Conservation (phyloP, 2,329 filamentous ascomycete genomes). For the Arthroderma uncinatum region DNA sequence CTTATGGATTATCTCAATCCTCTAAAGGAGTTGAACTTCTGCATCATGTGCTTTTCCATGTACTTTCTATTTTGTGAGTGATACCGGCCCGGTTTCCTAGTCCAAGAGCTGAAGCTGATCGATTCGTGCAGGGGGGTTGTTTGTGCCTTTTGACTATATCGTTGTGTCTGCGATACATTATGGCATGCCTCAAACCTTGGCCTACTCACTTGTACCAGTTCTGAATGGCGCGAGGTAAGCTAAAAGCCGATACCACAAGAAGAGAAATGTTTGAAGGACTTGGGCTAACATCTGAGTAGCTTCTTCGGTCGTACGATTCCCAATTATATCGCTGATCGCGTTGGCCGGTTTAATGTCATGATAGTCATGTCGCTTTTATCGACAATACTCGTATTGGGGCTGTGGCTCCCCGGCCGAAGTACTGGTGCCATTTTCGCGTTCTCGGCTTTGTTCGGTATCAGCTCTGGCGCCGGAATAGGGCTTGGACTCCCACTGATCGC, state of each 20-base stretch:
- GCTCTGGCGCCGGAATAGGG: constrained; percentile 1
- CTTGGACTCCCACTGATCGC: not conserved
- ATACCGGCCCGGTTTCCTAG: not conserved
- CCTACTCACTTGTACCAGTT: constrained; percentile 21
- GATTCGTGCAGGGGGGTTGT: constrained; percentile 4
- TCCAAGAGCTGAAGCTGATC: not conserved
- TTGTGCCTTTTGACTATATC: constrained; percentile 14
- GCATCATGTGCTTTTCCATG: constrained; percentile 34
- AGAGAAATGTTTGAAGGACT: not conserved
- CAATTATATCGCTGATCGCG: not conserved
- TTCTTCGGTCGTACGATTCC: constrained; percentile 1
- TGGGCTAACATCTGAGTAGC: not conserved
- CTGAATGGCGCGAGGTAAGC: constrained; percentile 18
- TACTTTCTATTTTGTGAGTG: constrained; percentile 36
- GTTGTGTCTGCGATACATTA: constrained; percentile 16
- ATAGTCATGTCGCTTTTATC: not conserved
- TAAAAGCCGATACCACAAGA: not conserved
- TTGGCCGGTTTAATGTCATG: constrained; percentile 3
- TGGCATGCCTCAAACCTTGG: constrained; percentile 18
- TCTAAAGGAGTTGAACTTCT: constrained; percentile 38
- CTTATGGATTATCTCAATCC: constrained; percentile 38
- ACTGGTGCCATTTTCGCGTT: constrained; percentile 36
- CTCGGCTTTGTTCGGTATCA: not conserved
- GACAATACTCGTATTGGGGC: not conserved
- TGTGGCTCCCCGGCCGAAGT: constrained; percentile 1